phyloP scores from a whole-genome alignment of 148 eudicot genomes.

The Bassia scoparia region DNA sequence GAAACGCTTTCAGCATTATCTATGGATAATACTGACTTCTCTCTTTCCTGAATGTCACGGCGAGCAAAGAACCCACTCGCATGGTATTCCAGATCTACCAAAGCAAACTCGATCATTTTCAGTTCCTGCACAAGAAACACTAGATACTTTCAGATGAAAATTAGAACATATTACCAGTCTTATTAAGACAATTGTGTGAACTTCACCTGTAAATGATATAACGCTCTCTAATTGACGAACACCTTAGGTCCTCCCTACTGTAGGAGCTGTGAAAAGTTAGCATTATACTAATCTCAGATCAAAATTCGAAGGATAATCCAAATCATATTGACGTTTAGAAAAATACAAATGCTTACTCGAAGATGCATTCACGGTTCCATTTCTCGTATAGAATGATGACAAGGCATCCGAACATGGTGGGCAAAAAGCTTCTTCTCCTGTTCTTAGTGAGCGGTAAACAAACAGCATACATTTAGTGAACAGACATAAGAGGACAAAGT shows the following conservation, averaged over 20 bases:
- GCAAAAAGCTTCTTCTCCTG: conserved; percentile 57
- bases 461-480: conserved; percentile 4
- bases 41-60: conserved; percentile 88
- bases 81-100: conserved; percentile 95
- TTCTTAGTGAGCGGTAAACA: conserved; percentile 39
- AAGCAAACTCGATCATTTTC: conserved; percentile 91
- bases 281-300: no score
- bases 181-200: neutral
- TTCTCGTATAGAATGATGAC: conserved; percentile 62
- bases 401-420: conserved; percentile 62
- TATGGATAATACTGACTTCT: conserved; percentile 51
- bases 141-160: conserved; percentile 13
- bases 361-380: conserved; percentile 54
- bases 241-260: conserved; percentile 62
- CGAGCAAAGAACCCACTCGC: conserved; percentile 99
- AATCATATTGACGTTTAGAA: conserved; percentile 3
- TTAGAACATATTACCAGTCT: conserved; percentile 3
- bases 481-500: neutral
- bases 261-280: conserved; percentile 18
- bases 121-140: conserved; percentile 55
- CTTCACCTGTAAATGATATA: conserved; percentile 73
- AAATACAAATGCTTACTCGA: conserved; percentile 42
- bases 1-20: neutral
- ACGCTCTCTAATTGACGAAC: conserved; percentile 81
- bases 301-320: neutral